phyloP scores from a whole-genome alignment of 495 filamentous ascomycete species.

The Neurospora sp. region DNA sequence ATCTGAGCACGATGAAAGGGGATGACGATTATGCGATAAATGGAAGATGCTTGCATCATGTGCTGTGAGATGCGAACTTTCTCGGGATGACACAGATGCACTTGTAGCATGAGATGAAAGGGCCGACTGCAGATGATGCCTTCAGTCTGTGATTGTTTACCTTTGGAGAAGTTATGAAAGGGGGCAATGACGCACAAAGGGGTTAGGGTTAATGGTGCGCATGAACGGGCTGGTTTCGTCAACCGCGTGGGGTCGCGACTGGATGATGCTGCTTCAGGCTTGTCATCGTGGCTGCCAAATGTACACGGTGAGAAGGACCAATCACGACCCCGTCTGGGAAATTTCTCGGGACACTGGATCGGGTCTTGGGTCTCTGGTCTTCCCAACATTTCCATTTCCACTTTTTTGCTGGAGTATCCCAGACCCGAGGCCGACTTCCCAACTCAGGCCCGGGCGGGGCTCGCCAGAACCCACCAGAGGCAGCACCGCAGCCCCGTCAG shows the following conservation, averaged over 20 bases:
- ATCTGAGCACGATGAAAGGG: not conserved
- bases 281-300: conserved; percentile 4
- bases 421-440: not conserved
- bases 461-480: not conserved
- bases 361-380: not conserved
- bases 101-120: not conserved
- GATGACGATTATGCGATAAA: not conserved
- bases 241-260: not conserved
- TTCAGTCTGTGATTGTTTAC: not conserved
- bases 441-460: not conserved
- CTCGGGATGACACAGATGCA: not conserved
- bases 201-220: not conserved
- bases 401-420: not conserved
- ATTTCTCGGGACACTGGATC: conserved; percentile 17
- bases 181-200: not conserved
- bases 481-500: not conserved
- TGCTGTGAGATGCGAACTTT: not conserved
- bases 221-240: not conserved
- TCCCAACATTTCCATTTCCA: not conserved
- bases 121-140: not conserved
- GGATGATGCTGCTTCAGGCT: not conserved
- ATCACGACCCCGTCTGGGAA: conserved; percentile 14
- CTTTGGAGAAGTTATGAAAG: not conserved
- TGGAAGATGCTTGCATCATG: not conserved
- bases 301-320: conserved; percentile 1